Evolutionary conservation across 768 basidiomycete species (phyloP), one percentile per base, ranked within the genome.

Genomic region (Russula lepida): DNA sequence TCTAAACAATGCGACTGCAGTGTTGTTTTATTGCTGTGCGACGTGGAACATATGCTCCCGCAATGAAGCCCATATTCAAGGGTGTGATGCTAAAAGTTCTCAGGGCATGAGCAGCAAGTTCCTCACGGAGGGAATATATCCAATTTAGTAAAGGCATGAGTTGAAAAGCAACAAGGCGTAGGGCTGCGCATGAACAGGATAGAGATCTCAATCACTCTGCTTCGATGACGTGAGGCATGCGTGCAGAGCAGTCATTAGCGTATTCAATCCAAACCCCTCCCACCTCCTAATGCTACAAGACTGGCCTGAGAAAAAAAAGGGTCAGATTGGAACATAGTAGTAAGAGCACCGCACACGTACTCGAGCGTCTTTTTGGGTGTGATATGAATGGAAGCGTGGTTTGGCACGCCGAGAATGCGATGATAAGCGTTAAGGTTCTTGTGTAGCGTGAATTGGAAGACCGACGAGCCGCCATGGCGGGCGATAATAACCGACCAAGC

Each of bases 351-450:
- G n/a, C n/a, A 27, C 6, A 75, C 79, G 13, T 71, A 84, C 83
- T 69, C 68, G 35, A 82, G 79, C 64, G 79, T 75, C 64, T 77
- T 79, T 53, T 76, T 74, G n/a, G 80, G 74, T 59, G 77, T 80
- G 65, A 87, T 82, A 65, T 88, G 88, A 67, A 91, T 86, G 8
- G 86, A 88, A n/a, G 78, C 78, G 68, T 98, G 95, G 68, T 81
- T 89, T 19, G 81, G 76, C 28, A 95, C 83, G 32, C 92, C 93
- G 47, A 88, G 84, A 68, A 97, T 81, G 62, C 97, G 89, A 70
- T 92, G 93, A 78, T 86, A 98, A 0, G 86, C 91, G 71, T 98
- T 98, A 66, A 98, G 76, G 79, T 98, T 99, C 79, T 99, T 99
- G 80, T 98, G 95, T 63, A 95, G 75, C 5, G 95, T 98, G 70